Percentiles rank a stretch among this genome's conserved stretches.
Evolutionary conservation across 805 yeast species (phyloP).

Genomic region (Yarrowia sp.): DNA sequence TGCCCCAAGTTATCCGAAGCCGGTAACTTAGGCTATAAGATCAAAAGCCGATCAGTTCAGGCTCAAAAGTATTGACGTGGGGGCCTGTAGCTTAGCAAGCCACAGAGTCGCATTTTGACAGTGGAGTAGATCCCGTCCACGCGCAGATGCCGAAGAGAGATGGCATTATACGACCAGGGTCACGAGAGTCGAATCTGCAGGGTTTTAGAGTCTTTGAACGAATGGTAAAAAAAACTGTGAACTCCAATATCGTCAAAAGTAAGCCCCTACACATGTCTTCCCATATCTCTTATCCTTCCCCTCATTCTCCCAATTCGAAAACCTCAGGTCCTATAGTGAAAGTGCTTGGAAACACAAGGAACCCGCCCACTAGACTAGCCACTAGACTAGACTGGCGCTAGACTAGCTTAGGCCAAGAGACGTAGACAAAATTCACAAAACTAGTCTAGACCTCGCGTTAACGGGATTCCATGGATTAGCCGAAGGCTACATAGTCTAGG

Average conservation of each 20-base stretch:
- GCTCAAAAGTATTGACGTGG: neutral
- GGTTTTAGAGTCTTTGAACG: too few species aligned
- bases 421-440: neutral
- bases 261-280: too few species aligned
- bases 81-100: neutral
- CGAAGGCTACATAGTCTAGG: conserved; percentile 7
- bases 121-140: neutral
- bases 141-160: too few species aligned
- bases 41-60: neutral
- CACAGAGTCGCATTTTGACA: neutral
- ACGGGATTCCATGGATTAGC: conserved; percentile 11
- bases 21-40: neutral
- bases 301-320: neutral
- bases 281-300: too few species aligned
- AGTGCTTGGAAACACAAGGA: conserved; percentile 7
- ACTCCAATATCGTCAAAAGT: too few species aligned
- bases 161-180: too few species aligned
- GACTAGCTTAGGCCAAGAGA: neutral
- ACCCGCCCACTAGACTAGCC: neutral
- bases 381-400: neutral
- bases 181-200: too few species aligned
- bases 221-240: too few species aligned
- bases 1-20: neutral
- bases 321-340: neutral
- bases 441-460: conserved; percentile 5